Conservation (phyloP, 768 basidiomycete genomes). For the Mycena filopes region DNA sequence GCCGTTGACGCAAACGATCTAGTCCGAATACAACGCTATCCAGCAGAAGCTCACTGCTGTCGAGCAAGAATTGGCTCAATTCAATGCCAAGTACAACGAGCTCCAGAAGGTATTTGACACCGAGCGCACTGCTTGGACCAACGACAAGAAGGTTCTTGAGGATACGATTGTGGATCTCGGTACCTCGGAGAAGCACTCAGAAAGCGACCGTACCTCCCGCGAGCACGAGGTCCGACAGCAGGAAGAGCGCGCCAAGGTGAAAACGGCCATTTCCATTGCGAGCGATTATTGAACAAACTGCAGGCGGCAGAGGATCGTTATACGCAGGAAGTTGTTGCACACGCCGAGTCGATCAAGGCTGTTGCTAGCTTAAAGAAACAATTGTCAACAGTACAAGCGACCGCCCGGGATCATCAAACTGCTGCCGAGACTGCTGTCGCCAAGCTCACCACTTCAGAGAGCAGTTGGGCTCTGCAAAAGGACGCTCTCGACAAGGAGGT, state of each 20-base stretch:
- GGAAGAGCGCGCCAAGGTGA: constrained; percentile 76
- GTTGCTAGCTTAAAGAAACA: constrained; percentile 74
- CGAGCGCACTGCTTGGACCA: constrained; percentile 76
- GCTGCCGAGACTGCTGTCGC: constrained; percentile 79
- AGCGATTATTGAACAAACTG: neutral
- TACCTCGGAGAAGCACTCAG: constrained; percentile 74
- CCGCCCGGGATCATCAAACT: constrained; percentile 67
- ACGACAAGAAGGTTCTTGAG: constrained; percentile 85
- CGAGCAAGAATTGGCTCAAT: constrained; percentile 63
- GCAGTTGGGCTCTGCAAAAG: constrained; percentile 85
- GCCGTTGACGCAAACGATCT: neutral
- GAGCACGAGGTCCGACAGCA: constrained; percentile 74
- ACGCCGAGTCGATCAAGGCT: constrained; percentile 85
- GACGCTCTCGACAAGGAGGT: constrained; percentile 83
- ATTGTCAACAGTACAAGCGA: constrained; percentile 59
- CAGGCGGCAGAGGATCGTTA: constrained; percentile 86
- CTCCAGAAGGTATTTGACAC: constrained; percentile 73
- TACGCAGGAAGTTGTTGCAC: constrained; percentile 81
- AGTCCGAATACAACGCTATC: constrained; percentile 51
- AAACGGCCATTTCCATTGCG: neutral
- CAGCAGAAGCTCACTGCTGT: constrained; percentile 68
- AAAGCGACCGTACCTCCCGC: constrained; percentile 69
- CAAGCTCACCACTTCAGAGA: constrained; percentile 76
- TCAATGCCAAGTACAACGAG: constrained; percentile 62
- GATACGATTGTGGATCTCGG: constrained; percentile 85